Conservation (phyloP, 257 asterid genomes). For the Solanum piurae region DNA sequence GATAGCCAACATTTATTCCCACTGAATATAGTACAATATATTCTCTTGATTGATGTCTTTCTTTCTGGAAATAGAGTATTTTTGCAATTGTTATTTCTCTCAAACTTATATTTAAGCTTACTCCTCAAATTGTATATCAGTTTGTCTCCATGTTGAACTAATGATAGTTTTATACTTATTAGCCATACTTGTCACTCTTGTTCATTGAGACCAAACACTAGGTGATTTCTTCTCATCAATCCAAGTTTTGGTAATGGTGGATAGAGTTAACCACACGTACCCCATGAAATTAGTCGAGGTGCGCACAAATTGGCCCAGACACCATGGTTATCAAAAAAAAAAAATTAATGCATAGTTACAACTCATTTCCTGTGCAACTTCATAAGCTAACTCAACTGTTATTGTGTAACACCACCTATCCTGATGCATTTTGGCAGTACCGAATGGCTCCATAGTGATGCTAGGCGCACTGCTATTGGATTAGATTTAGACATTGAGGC, state of each 20-base stretch:
- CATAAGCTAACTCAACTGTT: neutral
- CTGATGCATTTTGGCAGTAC: conserved; percentile 40
- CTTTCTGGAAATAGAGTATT: neutral
- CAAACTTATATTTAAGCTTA: neutral
- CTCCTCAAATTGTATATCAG: neutral
- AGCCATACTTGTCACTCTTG: neutral
- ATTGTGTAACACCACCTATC: conserved; percentile 1
- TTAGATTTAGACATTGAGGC: conserved; percentile 88
- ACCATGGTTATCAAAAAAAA: neutral
- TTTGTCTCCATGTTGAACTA: neutral
- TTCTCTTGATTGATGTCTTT: neutral
- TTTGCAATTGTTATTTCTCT: neutral
- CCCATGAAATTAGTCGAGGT: neutral
- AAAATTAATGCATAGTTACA: neutral
- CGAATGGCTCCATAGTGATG: conserved; percentile 81
- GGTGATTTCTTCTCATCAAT: neutral
- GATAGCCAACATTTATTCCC: neutral
- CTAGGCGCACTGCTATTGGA: conserved; percentile 91
- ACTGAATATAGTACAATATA: neutral
- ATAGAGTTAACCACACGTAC: neutral
- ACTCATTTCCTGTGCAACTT: neutral
- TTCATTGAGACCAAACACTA: neutral
- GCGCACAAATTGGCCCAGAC: neutral
- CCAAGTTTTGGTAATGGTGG: neutral
- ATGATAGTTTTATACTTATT: neutral